Evolutionary conservation across 345 rosid species (phyloP), one percentile per base, ranked within the genome.

Genomic region (Moricandia moricandioides): DNA sequence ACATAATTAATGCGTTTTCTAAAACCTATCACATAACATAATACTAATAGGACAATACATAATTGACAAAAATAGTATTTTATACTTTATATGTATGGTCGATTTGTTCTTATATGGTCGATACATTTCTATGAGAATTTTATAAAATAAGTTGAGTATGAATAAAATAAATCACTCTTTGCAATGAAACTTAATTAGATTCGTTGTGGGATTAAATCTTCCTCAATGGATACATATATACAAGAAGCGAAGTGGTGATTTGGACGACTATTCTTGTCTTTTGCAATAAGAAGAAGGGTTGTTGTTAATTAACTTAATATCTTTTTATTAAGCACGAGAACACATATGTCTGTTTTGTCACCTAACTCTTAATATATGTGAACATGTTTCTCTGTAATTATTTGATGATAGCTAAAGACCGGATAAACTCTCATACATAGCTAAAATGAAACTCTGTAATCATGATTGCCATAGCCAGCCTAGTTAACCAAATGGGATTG

Each of bases 231-330:
- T 30, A 67, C 17, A 24, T 17, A 39, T 8, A 12, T 13, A 33
- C 52, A 31, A 67, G 37, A 67, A 33, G 43, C 49, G 10, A 51
- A 16, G 71, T 31, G 71, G 71, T 33, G 61, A 31, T 67, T 2
- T 26, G 52, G 31, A 16, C 47, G 6, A 4, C 68, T 62, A 8
- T 62, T 55, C 13, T 58, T 64, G 40, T 67, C 45, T 26, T 17
- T 12, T 17, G 49, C 26, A 59, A 49, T 5, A 30, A 29, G 29
- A 29, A 58, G 37, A 57, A 8, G 18, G 62, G 13, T 11, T 31
- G 6, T 58, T 29, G 52, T 65, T 24, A 43, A 8, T 43, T 65
- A 65, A 65, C 17, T 7, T 16, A 24, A 3, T 12, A 14, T 9
- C 13, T 63, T 6, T 7, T 13, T 12, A 64, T 13, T 7, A 2